These are phyloP conservation scores for Suillus paluster DNA, from an alignment of 768 basidiomycete species.

Conservation along the genomic window DNA sequence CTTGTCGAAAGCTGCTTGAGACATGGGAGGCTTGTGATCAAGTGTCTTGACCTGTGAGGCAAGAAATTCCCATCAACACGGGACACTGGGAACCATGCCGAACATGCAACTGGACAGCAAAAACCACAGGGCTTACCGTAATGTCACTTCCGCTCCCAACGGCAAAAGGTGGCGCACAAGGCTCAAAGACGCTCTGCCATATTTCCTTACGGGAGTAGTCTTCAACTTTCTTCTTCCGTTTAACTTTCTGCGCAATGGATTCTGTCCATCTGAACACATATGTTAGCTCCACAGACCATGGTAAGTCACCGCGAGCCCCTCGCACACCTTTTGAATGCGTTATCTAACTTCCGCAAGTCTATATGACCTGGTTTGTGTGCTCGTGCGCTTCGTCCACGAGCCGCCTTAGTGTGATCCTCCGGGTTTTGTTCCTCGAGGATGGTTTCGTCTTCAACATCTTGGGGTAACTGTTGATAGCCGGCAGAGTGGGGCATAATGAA, in stretches of 20 bases:
- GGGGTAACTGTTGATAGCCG: constrained; percentile 52
- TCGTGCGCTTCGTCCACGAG: constrained; percentile 32
- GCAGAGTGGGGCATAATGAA: constrained; percentile 46
- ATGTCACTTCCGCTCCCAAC: constrained; percentile 28
- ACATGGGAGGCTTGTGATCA: constrained; percentile 80
- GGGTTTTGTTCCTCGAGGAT: constrained; percentile 35
- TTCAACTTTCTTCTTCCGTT: constrained; percentile 73
- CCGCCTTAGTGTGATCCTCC: constrained; percentile 23
- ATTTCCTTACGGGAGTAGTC: constrained; percentile 72
- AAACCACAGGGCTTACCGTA: constrained; percentile 20
- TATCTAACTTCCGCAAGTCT: constrained; percentile 79
- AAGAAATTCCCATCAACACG: constrained; percentile 9
- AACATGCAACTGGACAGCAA: neutral
- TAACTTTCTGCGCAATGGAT: constrained; percentile 84
- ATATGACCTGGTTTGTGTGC: constrained; percentile 62
- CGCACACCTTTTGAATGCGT: constrained; percentile 77
- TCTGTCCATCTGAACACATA: constrained; percentile 71
- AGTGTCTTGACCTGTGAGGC: constrained; percentile 68
- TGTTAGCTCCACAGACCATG: constrained; percentile 8
- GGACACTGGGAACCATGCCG: neutral
- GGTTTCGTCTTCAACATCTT: constrained; percentile 42
- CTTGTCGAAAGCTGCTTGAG: constrained; percentile 72
- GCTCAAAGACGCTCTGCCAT: constrained; percentile 82
- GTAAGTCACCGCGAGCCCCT: neutral
- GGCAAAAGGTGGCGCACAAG: constrained; percentile 45